Conservation (phyloP, 192 early-diverging fungal genomes). For the Gamsiella multidivaricata region DNA sequence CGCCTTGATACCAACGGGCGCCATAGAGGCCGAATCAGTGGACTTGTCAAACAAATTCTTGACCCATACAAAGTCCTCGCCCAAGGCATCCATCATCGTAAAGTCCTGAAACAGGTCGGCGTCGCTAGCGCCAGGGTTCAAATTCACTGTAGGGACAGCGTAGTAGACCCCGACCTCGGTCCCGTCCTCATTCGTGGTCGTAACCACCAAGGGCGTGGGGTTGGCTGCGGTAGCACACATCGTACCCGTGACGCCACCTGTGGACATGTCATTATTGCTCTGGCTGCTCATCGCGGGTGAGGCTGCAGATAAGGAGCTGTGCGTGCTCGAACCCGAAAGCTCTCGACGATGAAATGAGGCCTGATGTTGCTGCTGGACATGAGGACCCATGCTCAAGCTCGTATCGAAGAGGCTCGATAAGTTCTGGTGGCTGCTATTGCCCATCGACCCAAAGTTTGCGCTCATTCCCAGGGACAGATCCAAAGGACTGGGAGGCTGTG, state of each 20-base stretch:
- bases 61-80: slow-evolving; percentile 48
- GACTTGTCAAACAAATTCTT: slow-evolving; percentile 46
- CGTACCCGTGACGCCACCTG: background rate
- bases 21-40: background rate
- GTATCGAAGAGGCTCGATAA: slow-evolving; percentile 35
- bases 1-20: background rate
- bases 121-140: slow-evolving; percentile 40
- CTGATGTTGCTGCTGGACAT: slow-evolving; percentile 7
- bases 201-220: slow-evolving; percentile 22
- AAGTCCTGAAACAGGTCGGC: slow-evolving; percentile 52
- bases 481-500: slow-evolving; percentile 43
- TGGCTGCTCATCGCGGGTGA: slow-evolving; percentile 12
- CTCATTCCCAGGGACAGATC: slow-evolving; percentile 25
- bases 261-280: too few species aligned
- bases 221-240: background rate
- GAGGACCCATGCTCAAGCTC: slow-evolving; percentile 27
- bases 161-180: slow-evolving; percentile 38
- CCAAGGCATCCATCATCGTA: slow-evolving; percentile 39
- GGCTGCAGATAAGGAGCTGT: background rate
- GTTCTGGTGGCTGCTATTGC: slow-evolving; percentile 25
- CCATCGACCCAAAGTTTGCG: slow-evolving; percentile 23
- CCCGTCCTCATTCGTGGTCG: slow-evolving; percentile 34
- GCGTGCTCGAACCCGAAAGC: slow-evolving; percentile 1
- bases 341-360: slow-evolving; percentile 8
- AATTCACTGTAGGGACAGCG: slow-evolving; percentile 33